A percentile compares a stretch with the other conserved stretches of the same genome.
Evolutionary conservation across 805 yeast genomes (phyloP).

Genomic region (Myxozyma mucilagina): DNA sequence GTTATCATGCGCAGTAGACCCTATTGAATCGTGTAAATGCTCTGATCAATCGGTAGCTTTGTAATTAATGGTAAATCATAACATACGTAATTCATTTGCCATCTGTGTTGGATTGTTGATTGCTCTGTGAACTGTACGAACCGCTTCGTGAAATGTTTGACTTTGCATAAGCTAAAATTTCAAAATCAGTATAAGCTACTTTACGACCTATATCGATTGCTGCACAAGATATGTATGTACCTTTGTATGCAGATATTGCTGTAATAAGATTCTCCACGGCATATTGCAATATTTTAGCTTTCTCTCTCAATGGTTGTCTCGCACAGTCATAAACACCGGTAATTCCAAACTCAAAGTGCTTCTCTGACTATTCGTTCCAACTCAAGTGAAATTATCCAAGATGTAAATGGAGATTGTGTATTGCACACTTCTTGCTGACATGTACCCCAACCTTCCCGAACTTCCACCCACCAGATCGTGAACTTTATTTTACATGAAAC

Average conservation of each 20-base stretch:
- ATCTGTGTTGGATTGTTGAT: slow-evolving; percentile 14
- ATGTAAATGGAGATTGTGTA: neutral
- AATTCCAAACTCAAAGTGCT: too few species aligned
- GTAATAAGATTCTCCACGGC: slow-evolving; percentile 21
- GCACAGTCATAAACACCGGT: too few species aligned
- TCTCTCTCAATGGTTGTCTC: too few species aligned
- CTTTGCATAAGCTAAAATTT: slow-evolving; percentile 19
- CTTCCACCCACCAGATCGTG: neutral
- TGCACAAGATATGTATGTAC: neutral
- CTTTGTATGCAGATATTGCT: slow-evolving; percentile 16
- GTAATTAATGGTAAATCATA: neutral
- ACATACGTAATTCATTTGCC: slow-evolving; percentile 15
- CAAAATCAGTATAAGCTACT: neutral
- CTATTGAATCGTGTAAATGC: neutral
- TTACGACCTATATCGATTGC: neutral
- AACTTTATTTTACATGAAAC: neutral
- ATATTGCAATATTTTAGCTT: neutral
- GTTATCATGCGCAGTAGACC: slow-evolving; percentile 2
- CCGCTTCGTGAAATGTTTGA: slow-evolving; percentile 19
- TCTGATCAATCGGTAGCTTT: too few species aligned
- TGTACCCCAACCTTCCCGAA: neutral
- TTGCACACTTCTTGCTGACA: neutral
- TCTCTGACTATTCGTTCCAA: neutral
- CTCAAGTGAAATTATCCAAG: neutral
- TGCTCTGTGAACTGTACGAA: slow-evolving; percentile 13